Evolutionary conservation across 164 flowering plant species (phyloP), one percentile per base, ranked within the genome.

Genomic region (Nymphaea thermarum): DNA sequence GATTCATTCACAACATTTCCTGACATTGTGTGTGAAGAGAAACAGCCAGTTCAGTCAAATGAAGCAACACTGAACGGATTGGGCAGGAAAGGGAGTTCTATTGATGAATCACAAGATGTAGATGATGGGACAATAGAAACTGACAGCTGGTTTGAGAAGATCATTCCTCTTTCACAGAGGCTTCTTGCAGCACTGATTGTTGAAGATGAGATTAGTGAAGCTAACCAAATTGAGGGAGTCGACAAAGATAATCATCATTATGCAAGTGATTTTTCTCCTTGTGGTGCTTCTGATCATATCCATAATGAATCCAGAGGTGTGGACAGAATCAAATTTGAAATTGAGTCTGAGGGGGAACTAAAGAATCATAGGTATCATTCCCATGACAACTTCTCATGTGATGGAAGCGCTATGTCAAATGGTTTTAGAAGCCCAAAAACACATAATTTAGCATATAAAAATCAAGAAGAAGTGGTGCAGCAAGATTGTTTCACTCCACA

Each of bases 101-200:
- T 65, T 55, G 76, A 78, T 66, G 78, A 74, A 62, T 70, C 71
- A 65, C 72, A 68, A 64, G 79, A 72, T 16, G 18, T 47, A 68
- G 80, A 78, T 60, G 43, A 65, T 68, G 77, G 78, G 67, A 75
- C 68, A 64, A 5, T 74, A n/a, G 77, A 81, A 47, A 45, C 68
- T 25, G 86, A 78, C 65, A 73, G 73, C 66, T 74, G 60, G 67
- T 71, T 64, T 65, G 82, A 77, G 53, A 70, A 71, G 55, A 76
- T 77, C 66, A 71, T 81, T 64, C 92, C 96, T 66, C 74, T 90
- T 67, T 86, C 87, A 75, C 93, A 90, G 75, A 89, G 88, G 77
- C 85, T 93, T 64, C 79, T 90, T 51, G 80, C 96, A 41, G 91
- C 98, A 74, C 80, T 93, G 6, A 89, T 93, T 71, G 68, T 74